Evolutionary conservation across 257 asterid species (phyloP), one percentile per base, ranked within the genome.

Genomic region (Jacaranda copaia): DNA sequence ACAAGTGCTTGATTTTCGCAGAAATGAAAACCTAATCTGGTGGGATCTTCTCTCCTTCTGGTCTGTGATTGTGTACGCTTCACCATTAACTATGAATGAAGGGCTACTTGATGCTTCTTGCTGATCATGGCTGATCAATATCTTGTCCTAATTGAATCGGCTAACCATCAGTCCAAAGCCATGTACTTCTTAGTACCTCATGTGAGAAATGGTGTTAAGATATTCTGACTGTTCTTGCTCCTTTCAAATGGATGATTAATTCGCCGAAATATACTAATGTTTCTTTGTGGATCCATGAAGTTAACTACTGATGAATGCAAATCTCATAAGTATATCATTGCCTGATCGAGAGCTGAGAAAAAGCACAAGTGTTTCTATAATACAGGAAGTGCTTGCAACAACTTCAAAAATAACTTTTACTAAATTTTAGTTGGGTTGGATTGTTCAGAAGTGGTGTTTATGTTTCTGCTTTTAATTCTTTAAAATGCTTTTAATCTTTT

Each of bases 1-100:
- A 63, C 13, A 20, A 53, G 77, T 5, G 59, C 45, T 61, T 35
- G 49, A 11, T 74, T 69, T 68, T 55, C 25, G 46, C 63, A 35
- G 46, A 19, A 75, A 32, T 61, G 46, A 56, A 11, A 60, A 74
- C 18, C 8, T 6, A 59, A 52, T 13, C 25, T 18, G 70, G 73
- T 61, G 69, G 70, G 61, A 32, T 42, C 42, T 14, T 43, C 45
- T 63, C 62, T 40, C 68, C 13, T 67, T 20, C 4, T 13, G 8
- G 20, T 48, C 52, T 13, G 52, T 36, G 8, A 18, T 46, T 36
- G 48, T 8, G 58, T 39, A 40, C 70, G 1, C 20, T 61, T 15
- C 20, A 14, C 16, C 70, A 4, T 77, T 45, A n/a, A 39, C 20
- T 20, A 25, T 46, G 32, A 14, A 20, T 9, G 42, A 76, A 20